These are phyloP conservation scores for Chamaecrista fasciculata DNA, from an alignment of 306 rosid genomes.

Conservation along the genomic window DNA sequence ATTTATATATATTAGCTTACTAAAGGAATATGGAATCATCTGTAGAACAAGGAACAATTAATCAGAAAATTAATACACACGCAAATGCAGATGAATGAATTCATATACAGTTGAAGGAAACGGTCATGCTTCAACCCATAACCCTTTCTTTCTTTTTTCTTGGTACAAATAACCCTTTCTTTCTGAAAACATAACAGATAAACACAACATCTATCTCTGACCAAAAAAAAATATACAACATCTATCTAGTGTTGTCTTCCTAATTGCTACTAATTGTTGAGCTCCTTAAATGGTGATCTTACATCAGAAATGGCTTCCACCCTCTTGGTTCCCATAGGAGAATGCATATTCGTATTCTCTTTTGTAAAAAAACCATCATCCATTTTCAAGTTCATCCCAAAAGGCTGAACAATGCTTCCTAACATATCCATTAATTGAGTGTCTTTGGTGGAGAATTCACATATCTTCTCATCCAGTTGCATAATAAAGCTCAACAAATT, in stretches of 20 bases:
- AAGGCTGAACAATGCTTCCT: constrained; percentile 42
- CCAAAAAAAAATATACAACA: too few species aligned
- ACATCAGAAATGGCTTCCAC: constrained; percentile 37
- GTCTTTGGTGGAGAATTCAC: constrained; percentile 46
- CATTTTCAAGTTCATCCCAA: constrained; percentile 30
- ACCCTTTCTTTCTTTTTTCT: background rate
- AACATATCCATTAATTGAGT: constrained; percentile 48
- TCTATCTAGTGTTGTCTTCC: background rate
- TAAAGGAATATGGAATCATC: background rate
- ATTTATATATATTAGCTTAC: background rate
- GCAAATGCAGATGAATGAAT: background rate
- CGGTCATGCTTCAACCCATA: constrained; percentile 14
- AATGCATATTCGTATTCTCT: constrained; percentile 47
- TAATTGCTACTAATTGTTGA: constrained; percentile 42
- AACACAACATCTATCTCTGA: background rate
- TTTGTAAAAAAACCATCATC: constrained; percentile 41
- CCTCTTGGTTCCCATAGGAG: constrained; percentile 43
- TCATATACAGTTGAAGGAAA: constrained; percentile 15
- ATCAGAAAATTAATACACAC: background rate
- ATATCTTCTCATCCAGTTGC: constrained; percentile 44
- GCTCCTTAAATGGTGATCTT: constrained; percentile 66
- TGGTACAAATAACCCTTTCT: background rate
- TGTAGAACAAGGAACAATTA: background rate
- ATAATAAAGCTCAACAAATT: constrained; percentile 44
- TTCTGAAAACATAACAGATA: background rate